Evolutionary conservation across 2,329 filamentous ascomycete species (phyloP).

Genomic region (Penicillium fuscoglaucum): DNA sequence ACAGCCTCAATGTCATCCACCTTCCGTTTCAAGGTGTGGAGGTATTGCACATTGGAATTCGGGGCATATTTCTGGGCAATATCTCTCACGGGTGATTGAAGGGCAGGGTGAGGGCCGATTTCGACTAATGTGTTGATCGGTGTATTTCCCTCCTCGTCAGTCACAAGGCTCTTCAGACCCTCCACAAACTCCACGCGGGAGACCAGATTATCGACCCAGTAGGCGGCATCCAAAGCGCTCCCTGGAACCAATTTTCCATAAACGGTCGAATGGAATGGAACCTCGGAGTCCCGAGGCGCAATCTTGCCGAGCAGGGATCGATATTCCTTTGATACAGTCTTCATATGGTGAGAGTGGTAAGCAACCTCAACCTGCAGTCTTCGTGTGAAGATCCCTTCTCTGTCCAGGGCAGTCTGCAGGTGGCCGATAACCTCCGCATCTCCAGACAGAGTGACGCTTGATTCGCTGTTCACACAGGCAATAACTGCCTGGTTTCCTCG

Average conservation of each 20-base stretch:
- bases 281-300: slow-evolving; percentile 12
- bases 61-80: slow-evolving; percentile 14
- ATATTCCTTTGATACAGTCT: slow-evolving; percentile 21
- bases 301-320: slow-evolving; percentile 22
- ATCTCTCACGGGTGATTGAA: slow-evolving; percentile 21
- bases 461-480: slow-evolving; percentile 30
- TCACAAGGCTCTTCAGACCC: slow-evolving; percentile 18
- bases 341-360: slow-evolving; percentile 37
- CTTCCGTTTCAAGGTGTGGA: slow-evolving; percentile 23
- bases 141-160: not conserved
- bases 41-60: slow-evolving; percentile 15
- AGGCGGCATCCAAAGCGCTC: slow-evolving; percentile 15
- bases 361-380: slow-evolving; percentile 30
- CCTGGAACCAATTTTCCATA: slow-evolving; percentile 18
- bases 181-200: slow-evolving; percentile 26
- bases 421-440: slow-evolving; percentile 22
- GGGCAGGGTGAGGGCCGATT: slow-evolving; percentile 24
- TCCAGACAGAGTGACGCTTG: slow-evolving; percentile 28
- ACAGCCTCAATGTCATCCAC: slow-evolving; percentile 16
- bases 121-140: slow-evolving; percentile 20
- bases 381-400: slow-evolving; percentile 29
- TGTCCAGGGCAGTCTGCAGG: slow-evolving; percentile 17
- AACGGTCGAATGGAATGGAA: slow-evolving; percentile 26
- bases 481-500: slow-evolving; percentile 20
- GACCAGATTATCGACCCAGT: slow-evolving; percentile 27